Percentiles rank a stretch among this genome's conserved stretches.
Evolutionary conservation across 192 early-diverging fungal species (phyloP).

Genomic region (Mycoemilia scoparia): DNA sequence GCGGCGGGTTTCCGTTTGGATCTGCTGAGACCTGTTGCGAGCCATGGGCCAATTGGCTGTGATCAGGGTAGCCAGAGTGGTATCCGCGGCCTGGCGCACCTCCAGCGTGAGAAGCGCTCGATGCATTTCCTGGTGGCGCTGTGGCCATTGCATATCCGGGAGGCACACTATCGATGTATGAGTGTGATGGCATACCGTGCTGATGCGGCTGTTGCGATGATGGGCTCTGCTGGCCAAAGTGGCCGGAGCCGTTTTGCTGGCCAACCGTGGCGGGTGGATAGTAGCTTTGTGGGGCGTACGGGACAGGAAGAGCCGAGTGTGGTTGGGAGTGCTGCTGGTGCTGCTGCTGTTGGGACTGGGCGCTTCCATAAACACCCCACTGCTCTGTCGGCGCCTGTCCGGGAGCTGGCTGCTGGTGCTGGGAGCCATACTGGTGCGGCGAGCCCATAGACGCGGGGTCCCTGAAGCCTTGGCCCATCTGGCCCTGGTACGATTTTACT

Average conservation of each 20-base stretch:
- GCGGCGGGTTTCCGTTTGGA: constrained; percentile 5
- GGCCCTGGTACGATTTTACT: too few relatives aligned
- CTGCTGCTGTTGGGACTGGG: constrained; percentile 1
- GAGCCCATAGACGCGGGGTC: too few relatives aligned
- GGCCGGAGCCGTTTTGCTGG: constrained; percentile 4
- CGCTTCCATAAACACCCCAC: too few relatives aligned
- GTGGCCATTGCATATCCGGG: too few relatives aligned
- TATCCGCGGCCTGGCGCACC: neutral
- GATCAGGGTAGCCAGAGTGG: neutral
- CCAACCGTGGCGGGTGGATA: constrained; percentile 3
- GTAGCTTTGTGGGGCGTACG: neutral
- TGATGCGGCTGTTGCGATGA: constrained; percentile 21
- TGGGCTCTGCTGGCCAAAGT: constrained; percentile 22
- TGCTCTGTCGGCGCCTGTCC: too few relatives aligned
- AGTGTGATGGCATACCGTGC: constrained; percentile 1
- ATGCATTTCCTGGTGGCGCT: too few relatives aligned
- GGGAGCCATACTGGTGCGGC: too few relatives aligned
- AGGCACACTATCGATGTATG: too few relatives aligned
- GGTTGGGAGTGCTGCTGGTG: constrained; percentile 2
- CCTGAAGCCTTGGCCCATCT: too few relatives aligned
- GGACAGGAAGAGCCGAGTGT: constrained; percentile 8
- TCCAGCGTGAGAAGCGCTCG: neutral
- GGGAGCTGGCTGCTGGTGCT: too few relatives aligned
- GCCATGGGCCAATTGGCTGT: constrained; percentile 5
- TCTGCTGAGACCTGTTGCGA: constrained; percentile 23